phyloP scores from a whole-genome alignment of 2,329 filamentous ascomycete species.

The Blastomyces parvus region DNA sequence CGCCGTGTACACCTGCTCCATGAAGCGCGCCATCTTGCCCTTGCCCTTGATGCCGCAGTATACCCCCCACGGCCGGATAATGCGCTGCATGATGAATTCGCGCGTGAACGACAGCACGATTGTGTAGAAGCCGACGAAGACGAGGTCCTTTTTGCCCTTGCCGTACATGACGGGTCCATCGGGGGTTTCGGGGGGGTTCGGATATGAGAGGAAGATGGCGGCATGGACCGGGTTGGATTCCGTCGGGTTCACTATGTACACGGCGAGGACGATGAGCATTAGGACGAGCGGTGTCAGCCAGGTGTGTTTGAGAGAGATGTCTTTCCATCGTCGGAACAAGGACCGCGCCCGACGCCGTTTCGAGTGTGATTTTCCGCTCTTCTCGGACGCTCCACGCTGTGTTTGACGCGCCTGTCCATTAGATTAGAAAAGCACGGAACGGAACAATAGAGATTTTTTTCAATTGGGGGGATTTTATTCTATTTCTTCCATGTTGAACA shows the following conservation, averaged over 20 bases:
- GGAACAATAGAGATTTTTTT: slow-evolving; percentile 10
- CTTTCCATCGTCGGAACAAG: slow-evolving; percentile 36
- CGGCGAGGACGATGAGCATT: slow-evolving; percentile 51
- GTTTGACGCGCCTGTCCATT: slow-evolving; percentile 17
- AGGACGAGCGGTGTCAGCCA: slow-evolving; percentile 62
- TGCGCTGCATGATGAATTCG: slow-evolving; percentile 89
- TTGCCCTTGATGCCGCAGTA: slow-evolving; percentile 59
- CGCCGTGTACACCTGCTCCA: slow-evolving; percentile 93
- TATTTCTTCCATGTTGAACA: neutral
- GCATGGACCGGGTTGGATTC: slow-evolving; percentile 67
- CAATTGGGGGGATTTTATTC: neutral
- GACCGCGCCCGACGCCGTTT: slow-evolving; percentile 39
- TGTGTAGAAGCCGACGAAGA: slow-evolving; percentile 82
- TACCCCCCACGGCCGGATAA: slow-evolving; percentile 67
- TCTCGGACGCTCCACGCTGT: slow-evolving; percentile 18
- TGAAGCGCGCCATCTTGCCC: slow-evolving; percentile 79
- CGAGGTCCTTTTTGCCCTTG: slow-evolving; percentile 78
- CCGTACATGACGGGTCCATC: slow-evolving; percentile 60
- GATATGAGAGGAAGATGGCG: slow-evolving; percentile 87
- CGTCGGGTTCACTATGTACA: slow-evolving; percentile 67
- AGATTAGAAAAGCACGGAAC: slow-evolving; percentile 5
- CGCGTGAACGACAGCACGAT: slow-evolving; percentile 85
- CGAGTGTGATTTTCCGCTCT: slow-evolving; percentile 28
- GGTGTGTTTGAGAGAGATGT: slow-evolving; percentile 43
- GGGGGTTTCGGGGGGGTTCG: slow-evolving; percentile 48